These are phyloP conservation scores for Pseudozyma tsukubaensis DNA, from an alignment of 1,284 basidiomycete genomes.

Conservation along the genomic window DNA sequence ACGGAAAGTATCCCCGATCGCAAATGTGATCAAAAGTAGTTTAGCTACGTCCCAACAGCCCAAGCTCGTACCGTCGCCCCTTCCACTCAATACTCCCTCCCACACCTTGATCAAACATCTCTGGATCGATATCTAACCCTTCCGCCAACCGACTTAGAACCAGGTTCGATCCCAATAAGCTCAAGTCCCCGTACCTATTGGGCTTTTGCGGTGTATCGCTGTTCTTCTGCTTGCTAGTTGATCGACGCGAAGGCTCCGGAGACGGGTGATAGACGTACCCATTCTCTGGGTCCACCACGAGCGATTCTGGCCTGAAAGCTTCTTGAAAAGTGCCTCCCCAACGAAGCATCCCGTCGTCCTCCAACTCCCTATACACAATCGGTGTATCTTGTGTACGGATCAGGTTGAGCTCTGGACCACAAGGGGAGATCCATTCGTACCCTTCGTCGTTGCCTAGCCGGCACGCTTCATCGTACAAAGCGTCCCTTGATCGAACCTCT, in stretches of 20 bases:
- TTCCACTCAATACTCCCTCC: slow-evolving; percentile 48
- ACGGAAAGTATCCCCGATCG: no score
- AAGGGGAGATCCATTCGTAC: slow-evolving; percentile 64
- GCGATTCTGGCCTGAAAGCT: slow-evolving; percentile 51
- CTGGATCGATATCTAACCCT: slow-evolving; percentile 50
- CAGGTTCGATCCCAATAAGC: slow-evolving; percentile 59
- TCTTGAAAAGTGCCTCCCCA: slow-evolving; percentile 56
- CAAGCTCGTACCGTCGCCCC: slow-evolving; percentile 23
- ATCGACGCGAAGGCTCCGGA: slow-evolving; percentile 23
- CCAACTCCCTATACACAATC: slow-evolving; percentile 65
- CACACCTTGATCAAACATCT: slow-evolving; percentile 16
- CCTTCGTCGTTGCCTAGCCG: slow-evolving; percentile 43
- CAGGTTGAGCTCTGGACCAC: slow-evolving; percentile 65
- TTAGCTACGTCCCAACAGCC: slow-evolving; percentile 18
- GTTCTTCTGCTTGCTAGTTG: background rate
- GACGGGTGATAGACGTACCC: slow-evolving; percentile 69
- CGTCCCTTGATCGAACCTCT: slow-evolving; percentile 10
- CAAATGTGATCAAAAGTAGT: no score
- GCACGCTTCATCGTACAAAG: slow-evolving; percentile 16
- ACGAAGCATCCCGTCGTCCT: slow-evolving; percentile 39
- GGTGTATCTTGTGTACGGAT: slow-evolving; percentile 64
- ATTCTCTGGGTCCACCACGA: slow-evolving; percentile 53
- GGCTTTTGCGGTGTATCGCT: background rate
- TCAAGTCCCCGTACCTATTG: slow-evolving; percentile 51
- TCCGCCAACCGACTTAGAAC: slow-evolving; percentile 55